Evolutionary conservation across 2,329 filamentous ascomycete genomes (phyloP).

Genomic region (Ophiocordyceps camponoti-saundersi): DNA sequence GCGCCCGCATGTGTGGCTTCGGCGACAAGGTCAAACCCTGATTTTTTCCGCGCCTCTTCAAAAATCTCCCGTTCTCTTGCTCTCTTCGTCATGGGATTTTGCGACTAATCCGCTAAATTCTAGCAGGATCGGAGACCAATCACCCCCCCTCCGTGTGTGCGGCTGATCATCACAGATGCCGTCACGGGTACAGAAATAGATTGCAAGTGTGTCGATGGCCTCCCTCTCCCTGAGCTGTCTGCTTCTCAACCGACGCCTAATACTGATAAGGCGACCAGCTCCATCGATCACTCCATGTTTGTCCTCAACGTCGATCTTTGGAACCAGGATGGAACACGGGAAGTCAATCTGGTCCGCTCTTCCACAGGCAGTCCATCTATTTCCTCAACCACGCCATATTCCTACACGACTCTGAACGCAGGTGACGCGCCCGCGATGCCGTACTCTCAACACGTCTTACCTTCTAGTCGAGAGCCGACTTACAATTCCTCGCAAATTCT

Average conservation of each 20-base stretch:
- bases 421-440: slow-evolving; percentile 10
- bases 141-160: slow-evolving; percentile 84
- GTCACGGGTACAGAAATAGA: slow-evolving; percentile 66
- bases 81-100: background rate
- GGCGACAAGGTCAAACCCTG: slow-evolving; percentile 67
- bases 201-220: slow-evolving; percentile 46
- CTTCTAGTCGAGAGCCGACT: slow-evolving; percentile 18
- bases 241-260: background rate
- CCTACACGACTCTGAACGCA: slow-evolving; percentile 39
- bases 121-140: slow-evolving; percentile 79
- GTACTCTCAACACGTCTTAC: slow-evolving; percentile 18
- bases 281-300: slow-evolving; percentile 22
- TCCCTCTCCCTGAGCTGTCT: background rate
- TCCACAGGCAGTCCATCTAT: slow-evolving; percentile 58
- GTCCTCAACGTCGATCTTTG: slow-evolving; percentile 52
- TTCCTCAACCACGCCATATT: slow-evolving; percentile 61
- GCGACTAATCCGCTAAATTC: background rate
- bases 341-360: slow-evolving; percentile 49
- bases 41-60: background rate
- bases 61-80: too few relatives aligned
- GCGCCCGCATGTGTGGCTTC: slow-evolving; percentile 97
- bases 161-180: slow-evolving; percentile 61
- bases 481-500: slow-evolving; percentile 12
- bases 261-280: slow-evolving; percentile 7
- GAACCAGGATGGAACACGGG: slow-evolving; percentile 45